A percentile compares a stretch with the other conserved stretches of the same genome.
These are phyloP conservation scores for Trichomonas vaginalis DNA, from an alignment of 208 protist species.

Conservation along the genomic window DNA sequence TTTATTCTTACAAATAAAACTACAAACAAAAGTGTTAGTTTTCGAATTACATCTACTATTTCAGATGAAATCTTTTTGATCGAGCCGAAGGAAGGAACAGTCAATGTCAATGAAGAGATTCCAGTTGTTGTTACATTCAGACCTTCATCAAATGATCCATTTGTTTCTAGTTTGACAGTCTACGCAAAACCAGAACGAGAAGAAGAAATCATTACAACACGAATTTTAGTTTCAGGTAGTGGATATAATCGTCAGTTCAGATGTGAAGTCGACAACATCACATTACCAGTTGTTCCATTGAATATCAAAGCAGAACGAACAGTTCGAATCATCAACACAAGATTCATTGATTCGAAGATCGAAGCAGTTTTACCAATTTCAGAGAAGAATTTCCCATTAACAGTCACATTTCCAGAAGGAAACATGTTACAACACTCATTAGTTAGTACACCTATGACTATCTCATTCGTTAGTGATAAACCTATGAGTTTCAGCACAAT, in stretches of 20 bases:
- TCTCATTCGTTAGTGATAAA: neutral
- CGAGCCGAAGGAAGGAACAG: neutral
- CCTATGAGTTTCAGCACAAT: neutral
- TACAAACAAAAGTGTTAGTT: neutral
- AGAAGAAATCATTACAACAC: neutral
- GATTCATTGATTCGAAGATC: neutral
- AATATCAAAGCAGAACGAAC: neutral
- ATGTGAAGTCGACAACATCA: neutral
- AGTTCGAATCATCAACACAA: neutral
- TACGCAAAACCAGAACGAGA: neutral
- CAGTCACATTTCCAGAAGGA: neutral
- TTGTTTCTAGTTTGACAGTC: neutral
- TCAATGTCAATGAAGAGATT: neutral
- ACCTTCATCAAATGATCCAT: neutral
- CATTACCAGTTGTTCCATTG: neutral
- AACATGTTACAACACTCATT: neutral
- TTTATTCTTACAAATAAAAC: neutral
- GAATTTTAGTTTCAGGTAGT: neutral
- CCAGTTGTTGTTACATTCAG: neutral
- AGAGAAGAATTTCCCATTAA: neutral
- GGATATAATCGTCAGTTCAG: neutral
- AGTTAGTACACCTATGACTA: neutral
- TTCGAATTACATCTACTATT: neutral
- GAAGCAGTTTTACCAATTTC: neutral
- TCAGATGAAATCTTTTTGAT: neutral